Percentiles rank a stretch among this genome's conserved stretches.
Conservation (phyloP, 176 grass and related monocot species). For the Musa schizocarpa region DNA sequence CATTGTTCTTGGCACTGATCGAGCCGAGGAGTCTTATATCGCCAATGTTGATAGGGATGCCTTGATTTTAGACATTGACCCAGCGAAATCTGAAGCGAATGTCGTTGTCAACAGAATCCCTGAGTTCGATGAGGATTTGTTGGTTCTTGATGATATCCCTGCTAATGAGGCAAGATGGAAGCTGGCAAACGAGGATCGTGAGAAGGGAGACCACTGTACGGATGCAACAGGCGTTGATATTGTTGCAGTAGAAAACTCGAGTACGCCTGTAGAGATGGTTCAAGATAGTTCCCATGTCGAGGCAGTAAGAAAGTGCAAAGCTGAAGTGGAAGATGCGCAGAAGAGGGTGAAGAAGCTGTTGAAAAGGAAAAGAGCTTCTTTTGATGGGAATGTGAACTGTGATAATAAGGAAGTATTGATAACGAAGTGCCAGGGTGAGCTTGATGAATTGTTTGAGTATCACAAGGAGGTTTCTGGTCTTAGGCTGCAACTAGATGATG, state of each 20-base stretch:
- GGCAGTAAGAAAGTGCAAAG: neutral
- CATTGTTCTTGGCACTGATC: neutral
- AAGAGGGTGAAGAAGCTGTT: neutral
- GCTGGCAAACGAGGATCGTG: neutral
- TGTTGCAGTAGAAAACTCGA: neutral
- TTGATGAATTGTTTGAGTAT: slow-evolving; percentile 10
- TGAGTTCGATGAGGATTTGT: neutral
- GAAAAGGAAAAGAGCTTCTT: slow-evolving; percentile 5
- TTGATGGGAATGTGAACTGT: neutral
- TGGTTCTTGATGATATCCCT: neutral
- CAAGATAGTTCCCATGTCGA: neutral
- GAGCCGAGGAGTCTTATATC: neutral
- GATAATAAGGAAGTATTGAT: neutral
- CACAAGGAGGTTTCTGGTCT: slow-evolving; percentile 10
- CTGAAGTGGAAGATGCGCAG: neutral
- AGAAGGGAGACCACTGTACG: neutral
- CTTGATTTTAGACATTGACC: neutral
- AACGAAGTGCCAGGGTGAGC: neutral
- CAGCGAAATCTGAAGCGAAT: neutral
- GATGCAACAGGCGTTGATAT: too few species aligned
- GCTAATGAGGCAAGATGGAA: neutral
- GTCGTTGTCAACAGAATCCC: neutral
- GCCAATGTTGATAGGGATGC: neutral
- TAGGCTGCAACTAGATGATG: slow-evolving; percentile 1
- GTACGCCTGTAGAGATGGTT: neutral